These are phyloP conservation scores for Monosporozyma solicola DNA, from an alignment of 805 yeast species.

Conservation along the genomic window DNA sequence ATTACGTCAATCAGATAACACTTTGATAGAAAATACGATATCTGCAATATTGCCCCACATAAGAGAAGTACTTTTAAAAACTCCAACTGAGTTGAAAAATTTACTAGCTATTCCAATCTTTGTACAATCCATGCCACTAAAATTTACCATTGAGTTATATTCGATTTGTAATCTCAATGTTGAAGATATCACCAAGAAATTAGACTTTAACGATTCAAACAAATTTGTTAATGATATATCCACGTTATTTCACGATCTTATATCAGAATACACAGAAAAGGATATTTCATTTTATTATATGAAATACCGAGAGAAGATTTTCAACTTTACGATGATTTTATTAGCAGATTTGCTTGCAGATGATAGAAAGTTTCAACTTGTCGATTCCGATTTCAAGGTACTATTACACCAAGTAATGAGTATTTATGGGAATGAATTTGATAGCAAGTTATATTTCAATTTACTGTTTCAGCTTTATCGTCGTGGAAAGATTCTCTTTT, in stretches of 20 bases:
- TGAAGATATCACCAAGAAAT: slow-evolving; percentile 10
- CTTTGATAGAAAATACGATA: slow-evolving; percentile 1
- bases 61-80: slow-evolving; percentile 16
- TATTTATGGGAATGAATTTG: slow-evolving; percentile 25
- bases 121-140: slow-evolving; percentile 21
- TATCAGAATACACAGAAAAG: slow-evolving; percentile 6
- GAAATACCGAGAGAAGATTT: slow-evolving; percentile 22
- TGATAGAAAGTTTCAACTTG: not conserved
- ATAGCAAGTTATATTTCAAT: slow-evolving; percentile 18
- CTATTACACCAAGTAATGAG: slow-evolving; percentile 11
- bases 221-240: slow-evolving; percentile 1
- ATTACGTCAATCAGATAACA: not conserved
- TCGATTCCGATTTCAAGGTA: not conserved
- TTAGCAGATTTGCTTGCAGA: slow-evolving; percentile 2
- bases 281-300: slow-evolving; percentile 21
- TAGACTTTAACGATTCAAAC: slow-evolving; percentile 12
- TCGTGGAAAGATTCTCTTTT: slow-evolving; percentile 9
- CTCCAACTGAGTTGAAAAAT: slow-evolving; percentile 26
- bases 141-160: slow-evolving; percentile 24
- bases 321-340: slow-evolving; percentile 18
- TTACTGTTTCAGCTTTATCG: slow-evolving; percentile 12
- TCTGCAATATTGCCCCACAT: slow-evolving; percentile 14
- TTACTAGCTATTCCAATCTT: slow-evolving; percentile 21
- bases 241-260: slow-evolving; percentile 12
- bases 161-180: slow-evolving; percentile 23